These are phyloP conservation scores for Lactarius trivialis DNA, from an alignment of 768 basidiomycete genomes.

Conservation along the genomic window DNA sequence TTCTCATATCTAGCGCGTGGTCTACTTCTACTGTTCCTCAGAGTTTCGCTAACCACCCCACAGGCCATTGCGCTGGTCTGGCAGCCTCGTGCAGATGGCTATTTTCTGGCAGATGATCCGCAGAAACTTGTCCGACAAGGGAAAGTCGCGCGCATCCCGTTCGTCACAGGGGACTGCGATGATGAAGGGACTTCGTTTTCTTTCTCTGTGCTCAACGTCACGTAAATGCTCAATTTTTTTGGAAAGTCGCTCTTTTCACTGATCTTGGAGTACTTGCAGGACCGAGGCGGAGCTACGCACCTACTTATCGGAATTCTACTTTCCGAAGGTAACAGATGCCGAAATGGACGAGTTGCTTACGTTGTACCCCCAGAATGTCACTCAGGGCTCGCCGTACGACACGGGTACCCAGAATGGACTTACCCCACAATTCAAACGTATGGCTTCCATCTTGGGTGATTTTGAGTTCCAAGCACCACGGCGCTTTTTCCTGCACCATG, in stretches of 20 bases:
- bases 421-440: slow-evolving; percentile 37
- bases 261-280: not conserved
- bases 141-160: slow-evolving; percentile 28
- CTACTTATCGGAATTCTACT: slow-evolving; percentile 11
- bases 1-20: slow-evolving; percentile 28
- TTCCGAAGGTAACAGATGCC: slow-evolving; percentile 1
- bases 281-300: slow-evolving; percentile 17
- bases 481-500: slow-evolving; percentile 32
- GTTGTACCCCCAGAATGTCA: slow-evolving; percentile 17
- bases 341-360: slow-evolving; percentile 14
- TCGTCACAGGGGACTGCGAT: slow-evolving; percentile 28
- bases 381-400: slow-evolving; percentile 28
- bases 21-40: not conserved
- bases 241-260: not conserved
- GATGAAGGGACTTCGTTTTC: slow-evolving; percentile 28
- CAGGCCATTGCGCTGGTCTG: slow-evolving; percentile 31
- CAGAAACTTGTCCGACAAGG: slow-evolving; percentile 31
- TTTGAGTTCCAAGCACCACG: slow-evolving; percentile 31
- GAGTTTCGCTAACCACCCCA: not conserved
- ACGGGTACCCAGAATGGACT: slow-evolving; percentile 23
- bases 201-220: slow-evolving; percentile 24
- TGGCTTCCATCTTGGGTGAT: slow-evolving; percentile 36
- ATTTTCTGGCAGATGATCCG: slow-evolving; percentile 33
- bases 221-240: slow-evolving; percentile 15
- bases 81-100: slow-evolving; percentile 36